Evolutionary conservation across 2,329 filamentous ascomycete species (phyloP).

Genomic region (Fusarium nelsonii): DNA sequence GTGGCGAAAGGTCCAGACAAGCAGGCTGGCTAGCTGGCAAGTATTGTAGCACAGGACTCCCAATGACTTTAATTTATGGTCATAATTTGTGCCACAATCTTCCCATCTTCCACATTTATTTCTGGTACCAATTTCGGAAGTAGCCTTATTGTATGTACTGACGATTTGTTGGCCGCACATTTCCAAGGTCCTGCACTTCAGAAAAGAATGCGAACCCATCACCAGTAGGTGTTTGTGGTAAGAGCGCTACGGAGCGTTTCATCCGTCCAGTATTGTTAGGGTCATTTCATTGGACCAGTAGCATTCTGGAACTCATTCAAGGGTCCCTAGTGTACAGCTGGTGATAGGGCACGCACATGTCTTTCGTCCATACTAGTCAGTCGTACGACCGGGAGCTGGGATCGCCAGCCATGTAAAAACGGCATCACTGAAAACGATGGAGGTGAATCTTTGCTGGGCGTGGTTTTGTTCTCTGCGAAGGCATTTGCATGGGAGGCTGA

Average conservation of each 20-base stretch:
- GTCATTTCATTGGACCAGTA: conserved; percentile 35
- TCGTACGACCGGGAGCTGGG: conserved; percentile 34
- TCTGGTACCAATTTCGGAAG: conserved; percentile 13
- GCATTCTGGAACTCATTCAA: conserved; percentile 33
- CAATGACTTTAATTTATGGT: conserved; percentile 35
- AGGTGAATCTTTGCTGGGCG: neutral
- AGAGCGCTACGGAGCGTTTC: conserved; percentile 41
- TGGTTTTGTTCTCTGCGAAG: neutral
- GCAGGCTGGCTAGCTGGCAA: conserved; percentile 11
- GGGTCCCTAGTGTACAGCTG: conserved; percentile 39
- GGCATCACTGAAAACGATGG: neutral
- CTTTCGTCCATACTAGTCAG: conserved; percentile 35
- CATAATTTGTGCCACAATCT: conserved; percentile 33
- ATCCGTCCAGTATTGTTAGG: conserved; percentile 26
- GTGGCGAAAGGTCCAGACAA: conserved; percentile 43
- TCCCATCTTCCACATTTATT: conserved; percentile 33
- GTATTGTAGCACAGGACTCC: conserved; percentile 14
- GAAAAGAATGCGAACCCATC: conserved; percentile 5
- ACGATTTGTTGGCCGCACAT: conserved; percentile 10
- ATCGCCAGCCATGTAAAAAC: conserved; percentile 24
- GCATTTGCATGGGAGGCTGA: neutral
- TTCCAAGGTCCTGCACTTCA: conserved; percentile 2
- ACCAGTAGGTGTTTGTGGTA: conserved; percentile 25
- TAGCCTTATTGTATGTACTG: conserved; percentile 1
- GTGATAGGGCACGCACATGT: conserved; percentile 37